Evolutionary conservation across 1,139 yeast genomes (phyloP).

Genomic region (Geotrichum citri-aurantii): DNA sequence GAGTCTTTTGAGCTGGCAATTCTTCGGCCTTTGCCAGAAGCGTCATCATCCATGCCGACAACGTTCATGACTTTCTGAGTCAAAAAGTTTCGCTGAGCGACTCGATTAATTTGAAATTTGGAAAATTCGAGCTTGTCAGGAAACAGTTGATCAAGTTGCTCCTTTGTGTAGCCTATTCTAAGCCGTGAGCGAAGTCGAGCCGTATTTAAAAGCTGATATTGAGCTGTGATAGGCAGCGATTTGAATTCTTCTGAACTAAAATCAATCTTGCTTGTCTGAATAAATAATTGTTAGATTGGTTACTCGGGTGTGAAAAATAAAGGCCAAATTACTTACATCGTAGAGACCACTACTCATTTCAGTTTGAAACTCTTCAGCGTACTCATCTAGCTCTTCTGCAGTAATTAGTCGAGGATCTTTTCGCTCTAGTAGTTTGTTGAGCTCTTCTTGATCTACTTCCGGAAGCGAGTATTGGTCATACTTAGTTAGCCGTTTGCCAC

Average conservation of each 20-base stretch:
- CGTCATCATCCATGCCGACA: slow-evolving; percentile 58
- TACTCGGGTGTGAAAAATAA: not conserved
- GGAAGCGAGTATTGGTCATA: slow-evolving; percentile 88
- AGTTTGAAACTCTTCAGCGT: slow-evolving; percentile 56
- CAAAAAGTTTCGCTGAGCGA: slow-evolving; percentile 80
- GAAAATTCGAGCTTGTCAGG: slow-evolving; percentile 88
- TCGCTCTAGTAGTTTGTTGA: slow-evolving; percentile 33
- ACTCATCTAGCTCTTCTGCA: slow-evolving; percentile 61
- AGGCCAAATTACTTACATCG: slow-evolving; percentile 23
- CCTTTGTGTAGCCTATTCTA: slow-evolving; percentile 91
- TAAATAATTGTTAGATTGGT: slow-evolving; percentile 17
- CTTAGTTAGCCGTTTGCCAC: slow-evolving; percentile 11
- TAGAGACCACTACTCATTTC: slow-evolving; percentile 44
- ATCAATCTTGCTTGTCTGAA: slow-evolving; percentile 28
- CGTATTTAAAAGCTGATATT: slow-evolving; percentile 80
- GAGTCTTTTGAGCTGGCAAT: slow-evolving; percentile 82
- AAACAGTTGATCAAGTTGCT: slow-evolving; percentile 72
- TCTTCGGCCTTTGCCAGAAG: slow-evolving; percentile 40
- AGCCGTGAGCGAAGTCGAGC: slow-evolving; percentile 77
- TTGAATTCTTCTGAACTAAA: slow-evolving; percentile 38
- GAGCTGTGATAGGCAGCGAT: slow-evolving; percentile 64
- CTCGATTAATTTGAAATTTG: slow-evolving; percentile 87
- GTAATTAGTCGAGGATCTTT: slow-evolving; percentile 71
- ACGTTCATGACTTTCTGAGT: slow-evolving; percentile 84
- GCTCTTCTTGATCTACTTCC: slow-evolving; percentile 46